Conservation (phyloP, 805 yeast genomes). For the Ogataea nitratoaversa region DNA sequence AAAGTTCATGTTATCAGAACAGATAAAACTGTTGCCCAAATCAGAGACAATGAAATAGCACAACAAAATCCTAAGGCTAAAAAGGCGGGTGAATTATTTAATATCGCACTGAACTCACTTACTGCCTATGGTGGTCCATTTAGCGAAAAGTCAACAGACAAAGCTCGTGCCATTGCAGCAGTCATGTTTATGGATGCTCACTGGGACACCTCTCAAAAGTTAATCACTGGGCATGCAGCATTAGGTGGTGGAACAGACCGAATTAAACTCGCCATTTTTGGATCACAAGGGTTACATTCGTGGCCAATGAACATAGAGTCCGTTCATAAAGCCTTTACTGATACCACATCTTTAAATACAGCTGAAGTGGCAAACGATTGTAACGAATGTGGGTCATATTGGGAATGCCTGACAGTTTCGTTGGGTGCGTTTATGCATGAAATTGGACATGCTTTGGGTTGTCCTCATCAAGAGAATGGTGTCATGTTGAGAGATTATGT, state of each 20-base stretch:
- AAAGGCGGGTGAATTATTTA: constrained; percentile 71
- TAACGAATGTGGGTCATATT: constrained; percentile 75
- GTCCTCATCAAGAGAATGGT: constrained; percentile 88
- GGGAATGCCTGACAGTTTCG: constrained; percentile 87
- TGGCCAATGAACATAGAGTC: constrained; percentile 88
- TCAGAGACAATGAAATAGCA: constrained; percentile 75
- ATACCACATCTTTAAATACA: constrained; percentile 58
- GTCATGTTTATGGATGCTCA: constrained; percentile 80
- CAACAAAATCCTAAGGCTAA: constrained; percentile 79
- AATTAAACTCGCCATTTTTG: constrained; percentile 82
- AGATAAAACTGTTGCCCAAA: constrained; percentile 61
- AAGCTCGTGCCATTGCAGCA: constrained; percentile 71
- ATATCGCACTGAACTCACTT: constrained; percentile 75
- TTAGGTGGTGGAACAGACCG: constrained; percentile 80
- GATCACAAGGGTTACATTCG: constrained; percentile 85
- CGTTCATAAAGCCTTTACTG: constrained; percentile 63
- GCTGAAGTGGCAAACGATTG: constrained; percentile 87
- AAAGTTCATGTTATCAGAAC: constrained; percentile 76
- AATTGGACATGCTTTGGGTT: constrained; percentile 85
- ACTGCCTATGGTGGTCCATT: constrained; percentile 53
- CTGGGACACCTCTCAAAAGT: constrained; percentile 58
- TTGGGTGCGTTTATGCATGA: constrained; percentile 95
- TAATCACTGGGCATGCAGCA: constrained; percentile 87
- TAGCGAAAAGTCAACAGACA: constrained; percentile 25
- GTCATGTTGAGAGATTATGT: constrained; percentile 87